Conservation (phyloP, 495 filamentous ascomycete species). For the Melanomma pulvis-pyrius region DNA sequence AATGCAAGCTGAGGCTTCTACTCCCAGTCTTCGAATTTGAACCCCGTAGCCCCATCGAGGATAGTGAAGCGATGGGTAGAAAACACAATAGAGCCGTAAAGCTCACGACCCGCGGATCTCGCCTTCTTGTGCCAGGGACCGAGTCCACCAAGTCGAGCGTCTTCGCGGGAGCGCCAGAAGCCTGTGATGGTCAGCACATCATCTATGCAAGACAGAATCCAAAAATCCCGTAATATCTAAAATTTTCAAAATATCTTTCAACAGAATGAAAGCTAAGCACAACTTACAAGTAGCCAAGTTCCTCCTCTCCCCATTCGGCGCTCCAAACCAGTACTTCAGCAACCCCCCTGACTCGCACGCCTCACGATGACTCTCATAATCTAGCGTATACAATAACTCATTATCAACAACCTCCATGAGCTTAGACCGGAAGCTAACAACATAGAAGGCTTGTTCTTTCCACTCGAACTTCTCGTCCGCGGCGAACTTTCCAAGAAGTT, state of each 20-base stretch:
- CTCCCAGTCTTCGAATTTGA: constrained; percentile 38
- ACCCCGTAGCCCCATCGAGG: constrained; percentile 32
- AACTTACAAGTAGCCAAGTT: constrained; percentile 47
- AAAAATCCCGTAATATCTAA: constrained; percentile 1
- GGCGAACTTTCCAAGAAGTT: constrained; percentile 53
- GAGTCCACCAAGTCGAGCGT: constrained; percentile 38
- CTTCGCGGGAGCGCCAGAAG: constrained; percentile 39
- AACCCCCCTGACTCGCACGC: constrained; percentile 78
- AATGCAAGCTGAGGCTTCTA: not conserved
- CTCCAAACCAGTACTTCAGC: constrained; percentile 60
- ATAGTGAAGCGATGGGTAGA: constrained; percentile 41
- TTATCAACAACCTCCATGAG: constrained; percentile 64
- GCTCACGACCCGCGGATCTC: constrained; percentile 36
- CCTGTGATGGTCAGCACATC: constrained; percentile 25
- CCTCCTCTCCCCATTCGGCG: constrained; percentile 31
- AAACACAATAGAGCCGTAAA: constrained; percentile 43
- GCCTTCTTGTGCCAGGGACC: constrained; percentile 45
- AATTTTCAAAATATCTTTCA: not conserved
- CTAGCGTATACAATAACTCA: constrained; percentile 65
- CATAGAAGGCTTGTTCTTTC: constrained; percentile 69
- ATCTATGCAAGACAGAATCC: not conserved
- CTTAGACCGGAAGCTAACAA: constrained; percentile 78
- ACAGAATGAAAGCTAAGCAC: not conserved
- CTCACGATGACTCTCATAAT: constrained; percentile 75
- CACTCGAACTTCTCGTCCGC: constrained; percentile 56